Evolutionary conservation across 2,329 filamentous ascomycete species (phyloP).

Genomic region (Cryphonectria nitschkei): DNA sequence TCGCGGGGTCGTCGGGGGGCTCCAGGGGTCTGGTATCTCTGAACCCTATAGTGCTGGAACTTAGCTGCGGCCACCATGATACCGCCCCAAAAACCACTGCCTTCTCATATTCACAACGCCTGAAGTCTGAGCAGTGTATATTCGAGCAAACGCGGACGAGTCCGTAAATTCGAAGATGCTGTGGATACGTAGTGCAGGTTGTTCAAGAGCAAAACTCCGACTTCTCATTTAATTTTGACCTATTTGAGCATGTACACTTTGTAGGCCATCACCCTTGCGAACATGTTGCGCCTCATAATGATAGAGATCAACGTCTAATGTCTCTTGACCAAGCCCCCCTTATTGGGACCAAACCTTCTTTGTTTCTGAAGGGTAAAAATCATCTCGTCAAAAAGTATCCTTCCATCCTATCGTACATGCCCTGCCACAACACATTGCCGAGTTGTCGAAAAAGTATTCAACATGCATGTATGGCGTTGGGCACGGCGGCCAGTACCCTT

Average conservation of each 20-base stretch:
- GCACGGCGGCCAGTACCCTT: conserved; percentile 13
- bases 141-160: not conserved
- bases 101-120: not conserved
- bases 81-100: not conserved
- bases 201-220: not conserved
- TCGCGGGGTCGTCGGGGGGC: not conserved
- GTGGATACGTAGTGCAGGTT: not conserved
- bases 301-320: conserved; percentile 2
- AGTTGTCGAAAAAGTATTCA: conserved; percentile 1
- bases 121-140: not conserved
- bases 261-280: not conserved
- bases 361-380: not conserved
- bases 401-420: conserved; percentile 5
- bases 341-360: not conserved
- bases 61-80: not conserved
- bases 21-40: not conserved
- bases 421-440: conserved; percentile 9
- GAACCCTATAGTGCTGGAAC: not conserved
- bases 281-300: not conserved
- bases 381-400: not conserved
- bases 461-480: conserved; percentile 16
- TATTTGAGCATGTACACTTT: not conserved
- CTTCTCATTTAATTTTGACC: not conserved
- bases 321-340: not conserved
- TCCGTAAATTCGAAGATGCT: not conserved